phyloP scores from a whole-genome alignment of 2,329 filamentous ascomycete genomes.

The Fusarium humuli region DNA sequence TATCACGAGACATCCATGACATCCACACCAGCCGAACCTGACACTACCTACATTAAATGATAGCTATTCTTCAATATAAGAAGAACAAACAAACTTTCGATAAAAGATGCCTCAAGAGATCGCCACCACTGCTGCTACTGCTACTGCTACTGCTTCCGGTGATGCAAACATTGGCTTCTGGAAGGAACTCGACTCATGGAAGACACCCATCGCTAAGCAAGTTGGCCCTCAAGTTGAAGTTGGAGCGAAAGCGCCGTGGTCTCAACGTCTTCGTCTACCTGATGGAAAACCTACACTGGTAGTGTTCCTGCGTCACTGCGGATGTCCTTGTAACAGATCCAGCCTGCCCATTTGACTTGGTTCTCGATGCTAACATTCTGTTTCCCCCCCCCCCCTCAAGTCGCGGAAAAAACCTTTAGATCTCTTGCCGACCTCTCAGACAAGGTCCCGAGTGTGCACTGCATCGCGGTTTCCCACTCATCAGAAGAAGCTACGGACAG shows the following conservation, averaged over 20 bases:
- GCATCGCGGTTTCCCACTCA: slow-evolving; percentile 73
- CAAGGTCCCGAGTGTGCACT: slow-evolving; percentile 62
- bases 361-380: background rate
- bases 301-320: slow-evolving; percentile 78
- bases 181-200: slow-evolving; percentile 57
- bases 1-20: slow-evolving; percentile 24
- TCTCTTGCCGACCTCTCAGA: slow-evolving; percentile 64
- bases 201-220: slow-evolving; percentile 55
- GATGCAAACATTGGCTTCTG: slow-evolving; percentile 43
- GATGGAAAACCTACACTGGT: slow-evolving; percentile 69
- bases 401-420: slow-evolving; percentile 75
- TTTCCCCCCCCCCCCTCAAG: slow-evolving; percentile 51
- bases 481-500: slow-evolving; percentile 63
- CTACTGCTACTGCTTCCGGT: background rate
- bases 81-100: background rate
- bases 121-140: background rate
- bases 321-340: slow-evolving; percentile 71
- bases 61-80: background rate
- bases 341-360: background rate
- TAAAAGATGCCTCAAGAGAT: slow-evolving; percentile 32
- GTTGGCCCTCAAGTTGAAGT: slow-evolving; percentile 62
- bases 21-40: background rate
- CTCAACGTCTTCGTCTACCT: slow-evolving; percentile 64
- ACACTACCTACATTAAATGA: background rate
- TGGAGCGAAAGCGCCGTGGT: slow-evolving; percentile 67